Evolutionary conservation across 2,329 filamentous ascomycete genomes (phyloP).

Genomic region (Alternaria infectoria): DNA sequence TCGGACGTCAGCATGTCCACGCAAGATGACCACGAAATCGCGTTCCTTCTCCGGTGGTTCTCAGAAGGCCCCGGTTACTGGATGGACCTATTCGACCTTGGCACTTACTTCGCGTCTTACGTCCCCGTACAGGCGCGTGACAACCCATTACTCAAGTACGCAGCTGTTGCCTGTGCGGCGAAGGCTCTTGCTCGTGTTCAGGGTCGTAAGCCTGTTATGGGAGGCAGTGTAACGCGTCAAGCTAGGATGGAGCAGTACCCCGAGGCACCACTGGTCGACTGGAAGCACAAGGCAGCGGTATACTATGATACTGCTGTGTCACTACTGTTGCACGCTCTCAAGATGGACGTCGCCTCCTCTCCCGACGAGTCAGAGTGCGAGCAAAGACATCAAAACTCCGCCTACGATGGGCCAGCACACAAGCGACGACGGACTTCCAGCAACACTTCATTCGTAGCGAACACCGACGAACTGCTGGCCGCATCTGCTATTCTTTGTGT

Average conservation of each 20-base stretch:
- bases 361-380: slow-evolving; percentile 41
- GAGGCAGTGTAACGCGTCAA: slow-evolving; percentile 56
- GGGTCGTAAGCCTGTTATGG: slow-evolving; percentile 58
- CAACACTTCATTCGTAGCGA: slow-evolving; percentile 48
- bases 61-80: slow-evolving; percentile 66
- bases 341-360: slow-evolving; percentile 38
- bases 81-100: slow-evolving; percentile 64
- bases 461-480: slow-evolving; percentile 66
- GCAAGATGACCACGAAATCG: slow-evolving; percentile 60
- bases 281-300: slow-evolving; percentile 66
- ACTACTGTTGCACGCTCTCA: slow-evolving; percentile 49
- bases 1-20: slow-evolving; percentile 28
- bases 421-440: slow-evolving; percentile 54
- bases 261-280: slow-evolving; percentile 57
- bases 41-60: slow-evolving; percentile 66
- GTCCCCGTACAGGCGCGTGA: slow-evolving; percentile 63
- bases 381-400: slow-evolving; percentile 11
- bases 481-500: slow-evolving; percentile 71
- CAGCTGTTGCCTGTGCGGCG: slow-evolving; percentile 66
- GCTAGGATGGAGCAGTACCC: slow-evolving; percentile 61
- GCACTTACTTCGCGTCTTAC: slow-evolving; percentile 65
- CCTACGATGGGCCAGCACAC: slow-evolving; percentile 22
- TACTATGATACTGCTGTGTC: slow-evolving; percentile 67
- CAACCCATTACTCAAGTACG: slow-evolving; percentile 59
- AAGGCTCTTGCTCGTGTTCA: slow-evolving; percentile 65